phyloP scores from a whole-genome alignment of 805 yeast species.

The Kodamaea sagamina region DNA sequence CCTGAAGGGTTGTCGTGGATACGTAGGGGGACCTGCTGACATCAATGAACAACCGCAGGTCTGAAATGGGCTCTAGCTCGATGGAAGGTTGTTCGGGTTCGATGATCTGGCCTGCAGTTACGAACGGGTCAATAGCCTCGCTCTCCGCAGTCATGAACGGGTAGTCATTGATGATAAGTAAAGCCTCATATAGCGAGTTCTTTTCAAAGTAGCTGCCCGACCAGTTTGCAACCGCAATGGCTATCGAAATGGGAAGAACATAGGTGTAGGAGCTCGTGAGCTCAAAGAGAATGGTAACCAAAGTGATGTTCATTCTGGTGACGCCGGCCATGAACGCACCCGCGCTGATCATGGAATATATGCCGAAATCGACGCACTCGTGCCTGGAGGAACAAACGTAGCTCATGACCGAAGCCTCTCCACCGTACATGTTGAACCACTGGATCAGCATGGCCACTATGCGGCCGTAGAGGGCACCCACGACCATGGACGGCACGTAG shows the following conservation, averaged over 20 bases:
- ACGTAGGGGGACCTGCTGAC: slow-evolving; percentile 37
- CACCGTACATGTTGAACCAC: slow-evolving; percentile 29
- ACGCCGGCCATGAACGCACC: slow-evolving; percentile 61
- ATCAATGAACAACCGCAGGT: slow-evolving; percentile 30
- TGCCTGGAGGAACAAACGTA: slow-evolving; percentile 18
- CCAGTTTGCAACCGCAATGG: slow-evolving; percentile 61
- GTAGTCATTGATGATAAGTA: slow-evolving; percentile 49
- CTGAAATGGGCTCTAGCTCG: slow-evolving; percentile 4
- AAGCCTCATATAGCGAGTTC: slow-evolving; percentile 50
- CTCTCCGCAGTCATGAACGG: slow-evolving; percentile 52
- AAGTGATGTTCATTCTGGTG: slow-evolving; percentile 55
- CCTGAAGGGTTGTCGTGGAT: slow-evolving; percentile 31
- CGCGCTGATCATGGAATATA: slow-evolving; percentile 55
- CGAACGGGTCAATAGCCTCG: slow-evolving; percentile 36
- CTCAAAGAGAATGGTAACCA: slow-evolving; percentile 54
- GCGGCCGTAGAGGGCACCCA: slow-evolving; percentile 62
- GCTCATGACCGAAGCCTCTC: slow-evolving; percentile 10
- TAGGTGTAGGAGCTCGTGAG: slow-evolving; percentile 57
- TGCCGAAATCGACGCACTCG: slow-evolving; percentile 48
- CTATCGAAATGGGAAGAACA: slow-evolving; percentile 56
- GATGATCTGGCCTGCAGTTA: slow-evolving; percentile 34
- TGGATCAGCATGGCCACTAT: slow-evolving; percentile 47
- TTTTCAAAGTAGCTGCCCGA: slow-evolving; percentile 54
- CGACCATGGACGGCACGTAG: slow-evolving; percentile 64
- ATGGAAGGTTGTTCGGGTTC: background rate